Evolutionary conservation across 1,284 basidiomycete genomes (phyloP).

Genomic region (Boletellus deceptivus): DNA sequence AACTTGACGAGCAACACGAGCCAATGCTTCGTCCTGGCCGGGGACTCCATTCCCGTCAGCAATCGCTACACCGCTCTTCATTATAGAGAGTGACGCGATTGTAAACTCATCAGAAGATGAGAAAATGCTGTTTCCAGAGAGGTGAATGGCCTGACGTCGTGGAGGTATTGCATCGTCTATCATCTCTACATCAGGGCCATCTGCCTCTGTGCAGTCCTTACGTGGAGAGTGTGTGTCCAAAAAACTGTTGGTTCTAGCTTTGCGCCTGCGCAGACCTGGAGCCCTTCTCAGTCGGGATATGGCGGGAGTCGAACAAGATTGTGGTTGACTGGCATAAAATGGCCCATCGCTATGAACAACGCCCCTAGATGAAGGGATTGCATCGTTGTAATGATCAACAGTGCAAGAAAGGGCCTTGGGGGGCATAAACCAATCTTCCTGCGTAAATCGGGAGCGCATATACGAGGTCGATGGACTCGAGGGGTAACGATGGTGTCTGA

Average conservation of each 20-base stretch:
- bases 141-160: slow-evolving; percentile 17
- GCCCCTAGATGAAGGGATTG: slow-evolving; percentile 3
- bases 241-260: too few relatives aligned
- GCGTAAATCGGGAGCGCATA: slow-evolving; percentile 25
- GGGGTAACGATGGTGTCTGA: slow-evolving; percentile 18
- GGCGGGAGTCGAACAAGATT: slow-evolving; percentile 26
- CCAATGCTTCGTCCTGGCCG: neutral
- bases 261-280: neutral
- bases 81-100: slow-evolving; percentile 6
- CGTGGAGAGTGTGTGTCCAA: neutral
- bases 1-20: neutral
- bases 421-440: slow-evolving; percentile 13
- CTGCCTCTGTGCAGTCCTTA: too few relatives aligned
- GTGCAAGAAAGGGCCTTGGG: slow-evolving; percentile 3
- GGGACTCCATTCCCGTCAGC: neutral
- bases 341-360: slow-evolving; percentile 7
- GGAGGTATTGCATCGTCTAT: slow-evolving; percentile 2
- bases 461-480: slow-evolving; percentile 26
- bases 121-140: slow-evolving; percentile 31
- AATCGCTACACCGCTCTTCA: neutral
- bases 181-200: slow-evolving; percentile 20
- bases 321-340: slow-evolving; percentile 22
- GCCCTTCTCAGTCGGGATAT: slow-evolving; percentile 2
- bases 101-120: slow-evolving; percentile 31
- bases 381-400: neutral